Evolutionary conservation across 116 monocot species (phyloP).

Genomic region (Iris pallida): DNA sequence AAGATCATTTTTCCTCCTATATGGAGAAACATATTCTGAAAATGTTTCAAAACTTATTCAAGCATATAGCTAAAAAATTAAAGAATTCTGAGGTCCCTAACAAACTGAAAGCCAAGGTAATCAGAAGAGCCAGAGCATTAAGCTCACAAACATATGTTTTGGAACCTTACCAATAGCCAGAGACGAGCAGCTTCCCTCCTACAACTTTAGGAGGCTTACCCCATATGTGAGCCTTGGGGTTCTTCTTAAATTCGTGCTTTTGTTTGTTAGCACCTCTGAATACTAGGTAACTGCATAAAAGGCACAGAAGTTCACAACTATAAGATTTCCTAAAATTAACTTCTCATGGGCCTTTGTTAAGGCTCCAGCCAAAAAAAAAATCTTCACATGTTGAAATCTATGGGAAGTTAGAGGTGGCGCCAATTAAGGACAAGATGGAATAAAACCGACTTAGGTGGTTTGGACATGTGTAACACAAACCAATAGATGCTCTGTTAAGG

Average conservation of each 20-base stretch:
- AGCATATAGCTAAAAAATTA: too few relatives aligned
- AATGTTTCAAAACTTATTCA: too few relatives aligned
- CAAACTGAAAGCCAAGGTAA: neutral
- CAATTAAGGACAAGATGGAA: too few relatives aligned
- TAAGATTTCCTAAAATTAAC: neutral
- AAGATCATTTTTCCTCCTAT: too few relatives aligned
- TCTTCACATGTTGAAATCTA: too few relatives aligned
- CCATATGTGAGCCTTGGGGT: conserved; percentile 82
- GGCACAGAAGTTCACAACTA: neutral
- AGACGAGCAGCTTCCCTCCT: conserved; percentile 89
- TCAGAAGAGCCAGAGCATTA: neutral
- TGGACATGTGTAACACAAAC: too few relatives aligned
- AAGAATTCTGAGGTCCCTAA: neutral
- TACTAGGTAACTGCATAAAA: conserved; percentile 59
- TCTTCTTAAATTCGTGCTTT: conserved; percentile 91
- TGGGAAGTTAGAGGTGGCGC: too few relatives aligned
- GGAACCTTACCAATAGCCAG: conserved; percentile 82
- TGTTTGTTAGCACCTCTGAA: conserved; percentile 96
- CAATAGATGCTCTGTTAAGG: too few relatives aligned
- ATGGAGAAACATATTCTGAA: too few relatives aligned
- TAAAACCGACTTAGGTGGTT: too few relatives aligned
- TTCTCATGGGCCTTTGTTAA: neutral
- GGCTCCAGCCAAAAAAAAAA: too few relatives aligned
- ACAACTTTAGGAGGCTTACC: conserved; percentile 87
- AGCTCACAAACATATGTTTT: conserved; percentile 5